A percentile compares a stretch with the other conserved stretches of the same genome.
phyloP scores from a whole-genome alignment of 2,329 filamentous ascomycete species.

The Fusarium sp. region DNA sequence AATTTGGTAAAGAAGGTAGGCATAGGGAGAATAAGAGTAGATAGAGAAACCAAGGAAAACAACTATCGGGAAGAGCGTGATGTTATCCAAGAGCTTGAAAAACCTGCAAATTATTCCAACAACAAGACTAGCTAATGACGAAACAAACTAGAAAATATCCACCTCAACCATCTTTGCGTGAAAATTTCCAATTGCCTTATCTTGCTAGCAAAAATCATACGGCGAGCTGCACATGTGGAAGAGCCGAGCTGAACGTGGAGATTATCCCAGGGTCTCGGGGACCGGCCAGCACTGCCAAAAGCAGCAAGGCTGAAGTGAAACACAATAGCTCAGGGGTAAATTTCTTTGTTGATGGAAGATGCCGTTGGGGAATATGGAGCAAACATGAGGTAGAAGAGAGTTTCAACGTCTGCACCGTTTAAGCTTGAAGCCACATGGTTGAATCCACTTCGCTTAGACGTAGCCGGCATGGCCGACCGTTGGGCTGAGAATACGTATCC shows the following conservation, averaged over 20 bases:
- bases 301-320: too few relatives aligned
- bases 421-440: not conserved
- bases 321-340: too few relatives aligned
- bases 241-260: too few relatives aligned
- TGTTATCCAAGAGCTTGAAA: not conserved
- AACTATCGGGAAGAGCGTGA: not conserved
- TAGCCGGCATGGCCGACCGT: too few relatives aligned
- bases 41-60: not conserved
- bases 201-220: not conserved
- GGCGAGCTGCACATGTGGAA: not conserved
- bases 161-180: not conserved
- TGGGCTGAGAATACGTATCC: too few relatives aligned
- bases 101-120: not conserved
- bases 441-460: not conserved
- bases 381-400: too few relatives aligned
- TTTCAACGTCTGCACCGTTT: too few relatives aligned
- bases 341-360: too few relatives aligned
- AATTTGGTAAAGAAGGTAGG: too few relatives aligned
- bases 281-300: not conserved
- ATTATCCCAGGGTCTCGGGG: too few relatives aligned
- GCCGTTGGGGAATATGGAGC: too few relatives aligned
- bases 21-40: too few relatives aligned
- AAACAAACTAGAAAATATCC: not conserved
- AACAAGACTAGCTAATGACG: not conserved
- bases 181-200: not conserved